Percentiles rank a stretch among this genome's conserved stretches.
Evolutionary conservation across 345 rosid species (phyloP).

Genomic region (Syzygium grande): DNA sequence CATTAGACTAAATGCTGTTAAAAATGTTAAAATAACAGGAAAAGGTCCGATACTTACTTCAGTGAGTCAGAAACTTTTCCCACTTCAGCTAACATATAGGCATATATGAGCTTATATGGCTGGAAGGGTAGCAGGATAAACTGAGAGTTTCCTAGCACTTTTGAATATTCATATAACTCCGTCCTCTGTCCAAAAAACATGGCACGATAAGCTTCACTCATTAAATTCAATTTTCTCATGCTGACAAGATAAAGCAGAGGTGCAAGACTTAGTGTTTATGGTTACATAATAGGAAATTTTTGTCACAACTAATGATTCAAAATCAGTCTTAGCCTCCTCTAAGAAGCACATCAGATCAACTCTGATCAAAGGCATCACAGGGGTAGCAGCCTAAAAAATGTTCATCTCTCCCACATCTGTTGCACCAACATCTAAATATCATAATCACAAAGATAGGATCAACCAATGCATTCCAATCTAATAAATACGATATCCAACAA

Average conservation of each 20-base stretch:
- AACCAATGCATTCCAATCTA: neutral
- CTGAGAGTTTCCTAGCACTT: conserved; percentile 95
- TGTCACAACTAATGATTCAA: neutral
- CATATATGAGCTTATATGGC: conserved; percentile 91
- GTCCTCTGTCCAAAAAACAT: conserved; percentile 69
- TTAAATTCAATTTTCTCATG: neutral
- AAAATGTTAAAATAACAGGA: neutral
- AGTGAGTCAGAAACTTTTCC: conserved; percentile 89
- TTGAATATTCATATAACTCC: conserved; percentile 91
- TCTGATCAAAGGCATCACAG: neutral
- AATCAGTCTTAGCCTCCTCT: neutral
- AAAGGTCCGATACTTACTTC: conserved; percentile 48
- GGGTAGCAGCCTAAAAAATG: neutral
- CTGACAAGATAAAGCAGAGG: neutral
- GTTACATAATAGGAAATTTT: neutral
- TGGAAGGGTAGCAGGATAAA: conserved; percentile 79
- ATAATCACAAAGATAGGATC: neutral
- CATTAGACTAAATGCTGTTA: neutral
- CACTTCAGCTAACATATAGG: conserved; percentile 96
- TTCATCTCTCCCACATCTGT: neutral
- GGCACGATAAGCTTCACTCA: conserved; percentile 8
- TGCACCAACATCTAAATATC: neutral
- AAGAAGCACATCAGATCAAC: neutral
- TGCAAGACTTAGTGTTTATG: neutral
- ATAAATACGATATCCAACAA: neutral